Evolutionary conservation across 768 basidiomycete species (phyloP), one percentile per base, ranked within the genome.

Genomic region (Boletus pseudo-olivaceus): DNA sequence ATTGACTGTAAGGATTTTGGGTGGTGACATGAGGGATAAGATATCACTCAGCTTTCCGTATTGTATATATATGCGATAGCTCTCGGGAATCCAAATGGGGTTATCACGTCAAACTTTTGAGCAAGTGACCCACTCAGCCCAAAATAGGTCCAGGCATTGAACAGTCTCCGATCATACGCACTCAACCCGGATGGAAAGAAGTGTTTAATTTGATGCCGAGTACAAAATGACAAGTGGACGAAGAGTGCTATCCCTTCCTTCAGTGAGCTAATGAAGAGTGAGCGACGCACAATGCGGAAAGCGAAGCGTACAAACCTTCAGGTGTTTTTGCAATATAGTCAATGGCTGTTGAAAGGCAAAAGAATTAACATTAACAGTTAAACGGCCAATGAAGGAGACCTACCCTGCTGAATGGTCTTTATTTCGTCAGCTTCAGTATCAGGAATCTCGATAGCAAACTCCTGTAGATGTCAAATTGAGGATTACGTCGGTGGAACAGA

Each of bases 361-460:
- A 59, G 59, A 23, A 39, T 41, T 37, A 59, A 34, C 29, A 23
- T 51, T 23, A 38, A 14, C 3, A 52, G 32, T 23, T n/a, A 46
- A 39, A 48, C 11, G 14, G 23, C 0, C 14, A 23, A 54, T 17
- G 27, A 42, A 39, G 35, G n/a, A 40, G 49, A 68, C 81, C 52
- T 65, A 94, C 95, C 96, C 72, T 98, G 89, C 62, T 84, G 82
- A 49, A 98, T 90, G 7, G 91, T 93, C 65, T 84, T 85, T 68
- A 98, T 98, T 64, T 85, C 86, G 71, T 98, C 96, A 10, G 95
- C 96, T 72, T 99, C 97, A 35, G 82, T 86, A 66, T 99, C 97
- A 15, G 97, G 96, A 66, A 99, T 99, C 74, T 98, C 97, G 68
- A 99, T 95, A 29, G 83, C 80, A 70, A 99, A 99, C 67, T 98